A percentile compares a stretch with the other conserved stretches of the same genome.
Evolutionary conservation across 2,329 filamentous ascomycete species (phyloP).

Genomic region (Cercospora citrullina): DNA sequence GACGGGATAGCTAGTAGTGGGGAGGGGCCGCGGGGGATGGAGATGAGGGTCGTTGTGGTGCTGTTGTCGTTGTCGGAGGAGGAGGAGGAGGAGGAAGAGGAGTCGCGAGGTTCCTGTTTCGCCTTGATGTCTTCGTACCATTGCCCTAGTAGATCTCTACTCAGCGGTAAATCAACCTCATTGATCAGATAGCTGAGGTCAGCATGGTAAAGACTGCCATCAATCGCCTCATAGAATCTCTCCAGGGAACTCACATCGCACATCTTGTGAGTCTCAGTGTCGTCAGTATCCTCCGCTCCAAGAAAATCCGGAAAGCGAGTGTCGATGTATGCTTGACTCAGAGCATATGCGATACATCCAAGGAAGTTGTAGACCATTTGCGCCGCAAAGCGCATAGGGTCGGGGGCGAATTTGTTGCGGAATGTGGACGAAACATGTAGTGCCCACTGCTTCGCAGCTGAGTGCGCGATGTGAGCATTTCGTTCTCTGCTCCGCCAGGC

Average conservation of each 20-base stretch:
- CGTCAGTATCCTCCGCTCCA: not conserved
- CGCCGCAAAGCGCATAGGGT: not conserved
- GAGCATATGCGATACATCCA: not conserved
- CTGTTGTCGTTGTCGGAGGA: not conserved
- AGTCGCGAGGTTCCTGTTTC: not conserved
- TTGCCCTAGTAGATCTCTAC: not conserved
- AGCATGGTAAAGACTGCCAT: not conserved
- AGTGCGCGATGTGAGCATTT: not conserved
- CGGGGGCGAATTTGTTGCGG: not conserved
- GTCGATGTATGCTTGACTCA: not conserved
- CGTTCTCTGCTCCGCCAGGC: not conserved
- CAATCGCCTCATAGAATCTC: not conserved
- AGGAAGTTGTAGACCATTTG: not conserved
- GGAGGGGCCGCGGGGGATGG: not conserved
- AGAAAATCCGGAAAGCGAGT: not conserved
- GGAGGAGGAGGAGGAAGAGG: not conserved
- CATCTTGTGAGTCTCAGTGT: not conserved
- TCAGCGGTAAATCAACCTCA: not conserved
- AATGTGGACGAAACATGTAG: not conserved
- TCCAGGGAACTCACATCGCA: not conserved
- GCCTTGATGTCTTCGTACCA: not conserved
- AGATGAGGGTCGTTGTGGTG: not conserved
- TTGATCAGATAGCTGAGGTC: not conserved
- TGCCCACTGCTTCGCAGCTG: not conserved
- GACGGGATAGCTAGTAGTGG: not conserved